Conservation (phyloP, 225 moss, liverwort and hornwort species). For the Ulota crispa region DNA sequence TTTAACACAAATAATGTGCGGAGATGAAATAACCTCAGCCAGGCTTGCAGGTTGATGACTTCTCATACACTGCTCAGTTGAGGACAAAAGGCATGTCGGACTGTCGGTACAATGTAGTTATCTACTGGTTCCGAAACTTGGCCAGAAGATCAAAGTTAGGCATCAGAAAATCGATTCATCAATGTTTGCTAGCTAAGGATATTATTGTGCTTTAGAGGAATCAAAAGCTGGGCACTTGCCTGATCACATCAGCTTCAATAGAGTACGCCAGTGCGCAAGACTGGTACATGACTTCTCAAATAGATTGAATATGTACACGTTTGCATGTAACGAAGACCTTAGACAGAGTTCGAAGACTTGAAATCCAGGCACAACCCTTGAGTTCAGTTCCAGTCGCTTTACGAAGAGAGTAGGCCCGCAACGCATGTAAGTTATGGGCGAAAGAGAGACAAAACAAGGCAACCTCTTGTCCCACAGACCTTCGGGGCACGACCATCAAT, state of each 20-base stretch:
- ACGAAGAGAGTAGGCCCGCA: background rate
- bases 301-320: background rate
- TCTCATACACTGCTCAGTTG: background rate
- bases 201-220: background rate
- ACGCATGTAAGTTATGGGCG: too few relatives aligned
- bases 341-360: background rate
- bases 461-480: background rate
- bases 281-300: background rate
- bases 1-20: background rate
- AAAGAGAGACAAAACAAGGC: background rate
- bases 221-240: background rate
- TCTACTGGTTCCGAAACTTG: background rate
- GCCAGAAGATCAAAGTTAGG: background rate
- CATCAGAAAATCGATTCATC: background rate
- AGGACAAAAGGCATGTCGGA: too few relatives aligned
- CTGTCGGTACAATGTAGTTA: background rate
- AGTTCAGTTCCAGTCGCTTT: background rate
- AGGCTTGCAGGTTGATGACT: background rate
- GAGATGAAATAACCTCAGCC: background rate
- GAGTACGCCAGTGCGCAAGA: background rate
- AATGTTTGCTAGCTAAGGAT: background rate
- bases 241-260: background rate
- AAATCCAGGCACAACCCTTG: background rate
- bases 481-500: too few relatives aligned
- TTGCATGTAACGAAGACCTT: background rate